Evolutionary conservation across 2,329 filamentous ascomycete genomes (phyloP), one percentile per base, ranked within the genome.

Genomic region (Chaetomium olivaceum): DNA sequence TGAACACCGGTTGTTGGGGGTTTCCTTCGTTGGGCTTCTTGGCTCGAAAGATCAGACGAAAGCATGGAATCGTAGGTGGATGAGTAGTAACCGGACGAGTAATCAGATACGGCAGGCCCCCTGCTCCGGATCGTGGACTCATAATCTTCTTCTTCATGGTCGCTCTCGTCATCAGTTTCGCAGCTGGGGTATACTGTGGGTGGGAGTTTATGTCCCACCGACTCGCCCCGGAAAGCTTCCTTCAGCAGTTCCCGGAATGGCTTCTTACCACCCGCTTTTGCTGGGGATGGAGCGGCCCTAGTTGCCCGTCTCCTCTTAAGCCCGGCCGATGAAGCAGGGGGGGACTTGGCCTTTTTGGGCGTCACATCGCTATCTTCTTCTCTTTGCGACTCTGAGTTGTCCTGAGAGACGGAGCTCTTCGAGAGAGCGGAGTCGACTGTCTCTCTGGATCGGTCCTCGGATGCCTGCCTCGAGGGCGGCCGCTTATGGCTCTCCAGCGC

Each of bases 181-280:
- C 77, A 80, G 60, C 80, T 83, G 46, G 82, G 80, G 66, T 85
- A 85, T 29, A 80, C 77, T 66, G 78, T 78, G 1, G 81, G 79
- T 16, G 79, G 78, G 5, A 81, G 76, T 23, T 77, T 77, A 65
- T 82, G 78, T 11, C 79, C 79, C 3, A 76, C 80, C 1, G 87
- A 89, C 73, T 89, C 86, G 33, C 87, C 87, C 48, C 82, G 82
- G 71, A 89, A 89, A 3, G 86, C 87, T 67, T 87, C 86, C 62
- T 84, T 85, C 9, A 89, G 76, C 55, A 82, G 81, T 50, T 87
- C 87, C 25, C 87, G 81, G 62, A 89, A 80, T 0, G 83, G 83
- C 43, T 80, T 80, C 72, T 83, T 87, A 14, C 67, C 65, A 4
- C 72, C 75, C 0, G 79, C 68, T 71, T 84, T 88, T 7, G 80